Evolutionary conservation across 495 filamentous ascomycete species (phyloP).

Genomic region (Podospora didyma): DNA sequence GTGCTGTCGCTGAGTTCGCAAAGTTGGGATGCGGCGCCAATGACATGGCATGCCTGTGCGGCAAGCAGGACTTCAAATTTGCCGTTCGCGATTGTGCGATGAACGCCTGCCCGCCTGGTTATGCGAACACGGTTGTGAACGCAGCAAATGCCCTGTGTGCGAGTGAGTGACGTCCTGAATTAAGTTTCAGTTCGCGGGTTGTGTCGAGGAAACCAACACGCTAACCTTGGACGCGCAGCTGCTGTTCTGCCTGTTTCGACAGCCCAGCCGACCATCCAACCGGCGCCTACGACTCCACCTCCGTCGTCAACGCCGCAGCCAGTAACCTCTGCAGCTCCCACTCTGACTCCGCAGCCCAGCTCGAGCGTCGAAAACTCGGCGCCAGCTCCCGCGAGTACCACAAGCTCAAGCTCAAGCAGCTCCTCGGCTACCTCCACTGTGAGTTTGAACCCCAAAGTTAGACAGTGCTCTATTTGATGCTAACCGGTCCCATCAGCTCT

Average conservation of each 20-base stretch:
- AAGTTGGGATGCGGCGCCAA: conserved; percentile 14
- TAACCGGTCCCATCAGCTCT: neutral
- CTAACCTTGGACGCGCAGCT: conserved; percentile 10
- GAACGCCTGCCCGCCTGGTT: conserved; percentile 16
- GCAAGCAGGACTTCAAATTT: conserved; percentile 12
- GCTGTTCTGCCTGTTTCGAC: conserved; percentile 13
- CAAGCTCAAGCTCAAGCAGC: neutral
- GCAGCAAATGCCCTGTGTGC: conserved; percentile 26
- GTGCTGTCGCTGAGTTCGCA: conserved; percentile 5
- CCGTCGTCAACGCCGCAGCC: conserved; percentile 3
- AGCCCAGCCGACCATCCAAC: conserved; percentile 2
- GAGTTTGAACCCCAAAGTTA: neutral
- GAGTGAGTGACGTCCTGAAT: conserved; percentile 25
- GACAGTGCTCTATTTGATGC: neutral
- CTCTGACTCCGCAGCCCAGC: neutral
- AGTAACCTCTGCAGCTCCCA: neutral
- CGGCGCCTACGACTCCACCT: conserved; percentile 15
- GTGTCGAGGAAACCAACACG: neutral
- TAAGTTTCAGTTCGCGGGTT: neutral
- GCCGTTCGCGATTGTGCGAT: conserved; percentile 19
- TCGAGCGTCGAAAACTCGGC: neutral
- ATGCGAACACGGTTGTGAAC: conserved; percentile 8
- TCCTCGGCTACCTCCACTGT: neutral
- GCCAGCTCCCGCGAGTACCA: neutral
- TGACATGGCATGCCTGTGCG: conserved; percentile 26